Evolutionary conservation across 2,329 filamentous ascomycete species (phyloP).

Genomic region (Helicocarpus griseus): DNA sequence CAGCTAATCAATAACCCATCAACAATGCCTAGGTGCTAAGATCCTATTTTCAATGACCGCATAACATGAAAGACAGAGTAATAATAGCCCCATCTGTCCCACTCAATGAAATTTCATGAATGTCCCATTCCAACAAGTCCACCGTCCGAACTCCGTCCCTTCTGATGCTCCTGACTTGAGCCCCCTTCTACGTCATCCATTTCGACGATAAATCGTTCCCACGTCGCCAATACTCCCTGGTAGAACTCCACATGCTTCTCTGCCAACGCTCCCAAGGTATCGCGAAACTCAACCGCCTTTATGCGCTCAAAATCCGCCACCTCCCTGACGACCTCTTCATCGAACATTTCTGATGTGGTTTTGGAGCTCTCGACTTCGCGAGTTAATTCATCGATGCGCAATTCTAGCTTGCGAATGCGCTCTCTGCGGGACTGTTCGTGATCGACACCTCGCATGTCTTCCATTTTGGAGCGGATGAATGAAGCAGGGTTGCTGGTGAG

Average conservation of each 20-base stretch:
- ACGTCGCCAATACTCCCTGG: conserved; percentile 64
- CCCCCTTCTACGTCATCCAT: conserved; percentile 50
- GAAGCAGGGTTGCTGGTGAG: conserved; percentile 60
- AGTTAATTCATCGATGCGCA: conserved; percentile 85
- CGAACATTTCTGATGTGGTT: conserved; percentile 81
- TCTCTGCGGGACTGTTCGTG: conserved; percentile 87
- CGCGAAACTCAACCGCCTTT: conserved; percentile 85
- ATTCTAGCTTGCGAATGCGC: conserved; percentile 76
- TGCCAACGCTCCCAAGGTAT: conserved; percentile 72
- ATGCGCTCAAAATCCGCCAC: conserved; percentile 92
- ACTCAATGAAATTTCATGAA: conserved; percentile 4
- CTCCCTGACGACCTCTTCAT: conserved; percentile 90
- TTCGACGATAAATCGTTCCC: conserved; percentile 82
- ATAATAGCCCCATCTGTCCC: neutral
- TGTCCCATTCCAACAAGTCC: neutral
- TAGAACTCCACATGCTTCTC: conserved; percentile 85
- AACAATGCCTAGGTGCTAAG: too few species aligned
- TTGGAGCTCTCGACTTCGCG: conserved; percentile 81
- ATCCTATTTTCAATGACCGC: neutral
- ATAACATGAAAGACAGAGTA: neutral
- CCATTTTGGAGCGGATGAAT: conserved; percentile 87
- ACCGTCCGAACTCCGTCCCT: neutral
- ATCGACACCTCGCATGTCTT: conserved; percentile 92
- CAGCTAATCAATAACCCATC: neutral
- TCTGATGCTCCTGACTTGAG: neutral